These are phyloP conservation scores for Crucibulum laeve DNA, from an alignment of 768 basidiomycete genomes.

Conservation along the genomic window DNA sequence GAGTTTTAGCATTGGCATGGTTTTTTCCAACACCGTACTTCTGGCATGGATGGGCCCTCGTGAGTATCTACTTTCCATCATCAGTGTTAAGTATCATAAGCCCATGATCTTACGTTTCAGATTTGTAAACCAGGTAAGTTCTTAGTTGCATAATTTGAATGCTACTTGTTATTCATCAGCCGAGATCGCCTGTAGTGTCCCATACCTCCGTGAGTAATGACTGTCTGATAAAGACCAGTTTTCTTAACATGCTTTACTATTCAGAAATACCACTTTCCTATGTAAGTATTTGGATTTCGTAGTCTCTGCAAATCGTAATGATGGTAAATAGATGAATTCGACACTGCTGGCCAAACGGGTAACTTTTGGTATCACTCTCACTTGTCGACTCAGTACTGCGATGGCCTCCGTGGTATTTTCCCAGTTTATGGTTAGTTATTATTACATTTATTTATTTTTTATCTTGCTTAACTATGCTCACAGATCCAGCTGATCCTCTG, in stretches of 20 bases:
- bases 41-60: conserved; percentile 30
- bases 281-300: conserved; percentile 5
- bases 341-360: conserved; percentile 27
- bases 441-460: conserved; percentile 4
- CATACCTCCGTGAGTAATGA: conserved; percentile 22
- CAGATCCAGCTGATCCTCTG: conserved; percentile 32
- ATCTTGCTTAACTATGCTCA: background rate
- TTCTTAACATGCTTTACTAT: background rate
- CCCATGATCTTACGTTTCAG: conserved; percentile 4
- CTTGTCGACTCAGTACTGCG: conserved; percentile 43
- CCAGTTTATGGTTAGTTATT: conserved; percentile 17
- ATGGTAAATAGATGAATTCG: conserved; percentile 30
- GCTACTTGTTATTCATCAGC: background rate
- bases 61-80: conserved; percentile 18
- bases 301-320: background rate
- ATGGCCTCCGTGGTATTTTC: conserved; percentile 34
- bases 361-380: conserved; percentile 37
- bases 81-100: conserved; percentile 1
- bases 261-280: conserved; percentile 21
- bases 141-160: too few species aligned
- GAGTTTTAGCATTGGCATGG: conserved; percentile 26
- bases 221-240: background rate
- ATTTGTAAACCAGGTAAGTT: conserved; percentile 36
- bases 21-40: conserved; percentile 28
- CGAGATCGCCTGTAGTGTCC: conserved; percentile 25